Percentiles rank a stretch among this genome's conserved stretches.
Evolutionary conservation across 345 rosid species (phyloP).

Genomic region (Kernera saxatilis): DNA sequence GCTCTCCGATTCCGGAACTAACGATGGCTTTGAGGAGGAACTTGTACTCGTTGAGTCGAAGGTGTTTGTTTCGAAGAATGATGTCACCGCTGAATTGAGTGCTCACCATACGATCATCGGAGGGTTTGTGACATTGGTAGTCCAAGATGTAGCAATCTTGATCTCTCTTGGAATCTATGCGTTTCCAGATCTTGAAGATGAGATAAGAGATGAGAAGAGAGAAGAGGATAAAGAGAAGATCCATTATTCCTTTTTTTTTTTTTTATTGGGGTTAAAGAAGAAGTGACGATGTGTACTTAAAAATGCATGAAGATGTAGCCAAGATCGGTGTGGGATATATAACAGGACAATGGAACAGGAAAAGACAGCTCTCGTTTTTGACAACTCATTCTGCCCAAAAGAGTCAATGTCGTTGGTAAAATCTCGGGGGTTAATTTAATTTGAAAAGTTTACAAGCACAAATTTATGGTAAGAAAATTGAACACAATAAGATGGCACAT

Average conservation of each 20-base stretch:
- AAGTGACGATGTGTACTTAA: not conserved
- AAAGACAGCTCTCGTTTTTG: constrained; percentile 14
- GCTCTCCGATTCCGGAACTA: constrained; percentile 69
- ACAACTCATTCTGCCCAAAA: constrained; percentile 22
- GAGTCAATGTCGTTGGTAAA: constrained; percentile 5
- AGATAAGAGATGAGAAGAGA: constrained; percentile 25
- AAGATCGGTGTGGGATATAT: constrained; percentile 21
- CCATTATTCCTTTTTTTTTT: constrained; percentile 24
- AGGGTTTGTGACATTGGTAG: constrained; percentile 62
- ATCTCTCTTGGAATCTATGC: constrained; percentile 28
- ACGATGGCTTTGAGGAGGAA: constrained; percentile 56
- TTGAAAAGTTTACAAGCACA: constrained; percentile 1
- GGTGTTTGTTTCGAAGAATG: constrained; percentile 45
- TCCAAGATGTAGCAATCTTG: constrained; percentile 57
- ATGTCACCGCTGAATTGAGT: constrained; percentile 39
- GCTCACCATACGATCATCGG: constrained; percentile 45
- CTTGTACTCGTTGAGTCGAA: constrained; percentile 48
- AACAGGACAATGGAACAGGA: not conserved
- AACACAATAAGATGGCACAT: constrained; percentile 17
- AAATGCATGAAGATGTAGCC: constrained; percentile 11
- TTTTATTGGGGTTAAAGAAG: not conserved
- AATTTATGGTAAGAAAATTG: constrained; percentile 9
- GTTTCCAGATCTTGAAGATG: constrained; percentile 29
- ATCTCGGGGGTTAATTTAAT: not conserved
- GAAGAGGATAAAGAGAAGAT: constrained; percentile 27